Evolutionary conservation across 2,329 filamentous ascomycete species (phyloP).

Genomic region (Pseudonectria buxi): DNA sequence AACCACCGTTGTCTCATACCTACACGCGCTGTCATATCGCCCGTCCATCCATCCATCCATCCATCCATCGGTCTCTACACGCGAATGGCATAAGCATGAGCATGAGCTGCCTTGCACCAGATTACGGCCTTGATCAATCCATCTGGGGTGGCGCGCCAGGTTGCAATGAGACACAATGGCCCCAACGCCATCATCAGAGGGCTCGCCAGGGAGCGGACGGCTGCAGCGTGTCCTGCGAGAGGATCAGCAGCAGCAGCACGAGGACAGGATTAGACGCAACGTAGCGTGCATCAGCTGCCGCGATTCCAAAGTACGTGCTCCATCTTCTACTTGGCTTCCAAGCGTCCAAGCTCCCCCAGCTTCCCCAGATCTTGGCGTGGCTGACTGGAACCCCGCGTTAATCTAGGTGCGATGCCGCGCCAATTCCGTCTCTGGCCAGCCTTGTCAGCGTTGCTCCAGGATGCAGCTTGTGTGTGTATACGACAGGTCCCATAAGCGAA

Average conservation of each 20-base stretch:
- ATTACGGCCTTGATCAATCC: conserved; percentile 1
- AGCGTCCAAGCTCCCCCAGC: too few relatives aligned
- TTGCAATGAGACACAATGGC: conserved; percentile 22
- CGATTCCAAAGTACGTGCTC: conserved; percentile 28
- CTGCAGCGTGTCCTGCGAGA: conserved; percentile 16
- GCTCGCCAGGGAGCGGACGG: conserved; percentile 13
- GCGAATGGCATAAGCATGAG: not conserved
- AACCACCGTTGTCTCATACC: conserved; percentile 1
- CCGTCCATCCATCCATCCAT: too few relatives aligned
- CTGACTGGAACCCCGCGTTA: conserved; percentile 5
- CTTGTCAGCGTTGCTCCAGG: conserved; percentile 40
- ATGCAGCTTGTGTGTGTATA: conserved; percentile 37
- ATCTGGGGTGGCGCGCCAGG: conserved; percentile 2
- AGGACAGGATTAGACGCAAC: conserved; percentile 29
- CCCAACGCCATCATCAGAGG: conserved; percentile 24
- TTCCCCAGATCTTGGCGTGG: not conserved
- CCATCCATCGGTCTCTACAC: not conserved
- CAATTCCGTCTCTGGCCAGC: conserved; percentile 30
- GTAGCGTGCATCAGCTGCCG: conserved; percentile 34
- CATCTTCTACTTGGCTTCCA: not conserved
- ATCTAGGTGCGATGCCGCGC: conserved; percentile 39
- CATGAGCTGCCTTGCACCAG: conserved; percentile 3
- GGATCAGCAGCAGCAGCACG: conserved; percentile 10
- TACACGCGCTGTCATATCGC: conserved; percentile 3
- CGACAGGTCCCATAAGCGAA: conserved; percentile 41